phyloP scores from a whole-genome alignment of 2,329 filamentous ascomycete species.

The Tolypocladium nubicola region DNA sequence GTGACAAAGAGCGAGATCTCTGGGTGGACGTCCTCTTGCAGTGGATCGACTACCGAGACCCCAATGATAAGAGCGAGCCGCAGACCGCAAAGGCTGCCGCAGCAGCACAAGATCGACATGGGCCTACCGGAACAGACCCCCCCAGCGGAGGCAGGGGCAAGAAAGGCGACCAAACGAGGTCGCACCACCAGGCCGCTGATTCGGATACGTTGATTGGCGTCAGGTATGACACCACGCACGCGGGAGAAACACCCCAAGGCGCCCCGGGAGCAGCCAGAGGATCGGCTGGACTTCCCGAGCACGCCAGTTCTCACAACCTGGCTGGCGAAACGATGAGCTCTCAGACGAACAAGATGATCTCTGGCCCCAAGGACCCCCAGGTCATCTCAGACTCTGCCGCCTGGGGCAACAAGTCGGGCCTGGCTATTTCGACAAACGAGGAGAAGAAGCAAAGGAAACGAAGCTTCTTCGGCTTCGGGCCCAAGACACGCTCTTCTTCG shows the following conservation, averaged over 20 bases:
- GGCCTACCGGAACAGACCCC: conserved; percentile 18
- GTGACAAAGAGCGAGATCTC: conserved; percentile 78
- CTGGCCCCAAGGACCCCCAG: conserved; percentile 72
- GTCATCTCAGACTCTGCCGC: conserved; percentile 72
- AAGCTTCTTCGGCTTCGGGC: conserved; percentile 61
- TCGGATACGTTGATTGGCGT: conserved; percentile 44
- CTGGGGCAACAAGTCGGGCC: conserved; percentile 71
- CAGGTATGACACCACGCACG: conserved; percentile 45
- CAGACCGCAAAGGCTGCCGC: conserved; percentile 13
- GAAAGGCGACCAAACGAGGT: conserved; percentile 19
- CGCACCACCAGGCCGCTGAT: conserved; percentile 24
- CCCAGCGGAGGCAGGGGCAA: conserved; percentile 13
- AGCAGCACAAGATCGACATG: conserved; percentile 26
- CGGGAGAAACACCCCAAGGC: conserved; percentile 38
- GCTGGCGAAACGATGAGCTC: conserved; percentile 24
- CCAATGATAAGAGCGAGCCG: conserved; percentile 38
- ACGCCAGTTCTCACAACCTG: conserved; percentile 20
- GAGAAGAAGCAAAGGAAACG: conserved; percentile 78
- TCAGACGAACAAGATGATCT: conserved; percentile 50
- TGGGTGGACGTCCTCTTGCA: conserved; percentile 88
- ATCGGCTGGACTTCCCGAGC: conserved; percentile 22
- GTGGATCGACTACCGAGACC: conserved; percentile 70
- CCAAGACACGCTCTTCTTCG: conserved; percentile 46
- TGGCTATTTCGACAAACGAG: conserved; percentile 41
- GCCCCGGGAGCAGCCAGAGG: conserved; percentile 24